Evolutionary conservation across 345 rosid species (phyloP).

Genomic region (Cardamine occulta): DNA sequence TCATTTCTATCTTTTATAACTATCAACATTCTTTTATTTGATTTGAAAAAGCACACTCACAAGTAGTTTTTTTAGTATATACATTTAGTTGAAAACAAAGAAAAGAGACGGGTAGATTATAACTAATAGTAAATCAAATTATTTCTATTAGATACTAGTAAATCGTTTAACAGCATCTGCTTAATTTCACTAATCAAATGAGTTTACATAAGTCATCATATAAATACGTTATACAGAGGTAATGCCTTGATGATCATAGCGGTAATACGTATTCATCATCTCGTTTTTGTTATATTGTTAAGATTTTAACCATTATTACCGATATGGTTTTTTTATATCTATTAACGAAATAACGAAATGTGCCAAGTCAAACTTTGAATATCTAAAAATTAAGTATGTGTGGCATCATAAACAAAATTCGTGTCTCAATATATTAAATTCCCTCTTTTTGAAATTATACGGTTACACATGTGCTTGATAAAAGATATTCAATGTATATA

Average conservation of each 20-base stretch:
- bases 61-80: neutral
- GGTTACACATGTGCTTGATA: neutral
- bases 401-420: neutral
- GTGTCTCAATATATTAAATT: neutral
- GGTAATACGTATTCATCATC: neutral
- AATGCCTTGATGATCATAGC: neutral
- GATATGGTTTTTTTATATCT: neutral
- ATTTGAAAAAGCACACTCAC: neutral
- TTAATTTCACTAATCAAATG: neutral
- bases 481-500: neutral
- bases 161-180: neutral
- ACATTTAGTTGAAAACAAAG: neutral
- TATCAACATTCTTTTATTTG: neutral
- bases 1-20: too few species aligned
- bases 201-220: neutral
- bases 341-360: conserved; percentile 15
- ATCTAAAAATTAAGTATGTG: conserved; percentile 21
- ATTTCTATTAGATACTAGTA: neutral
- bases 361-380: conserved; percentile 40
- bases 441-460: neutral
- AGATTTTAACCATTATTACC: neutral
- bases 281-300: neutral
- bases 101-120: neutral
- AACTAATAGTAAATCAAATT: neutral
- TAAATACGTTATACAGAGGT: neutral